Evolutionary conservation across 2,329 filamentous ascomycete genomes (phyloP).

Genomic region (Corynespora cassiicola): DNA sequence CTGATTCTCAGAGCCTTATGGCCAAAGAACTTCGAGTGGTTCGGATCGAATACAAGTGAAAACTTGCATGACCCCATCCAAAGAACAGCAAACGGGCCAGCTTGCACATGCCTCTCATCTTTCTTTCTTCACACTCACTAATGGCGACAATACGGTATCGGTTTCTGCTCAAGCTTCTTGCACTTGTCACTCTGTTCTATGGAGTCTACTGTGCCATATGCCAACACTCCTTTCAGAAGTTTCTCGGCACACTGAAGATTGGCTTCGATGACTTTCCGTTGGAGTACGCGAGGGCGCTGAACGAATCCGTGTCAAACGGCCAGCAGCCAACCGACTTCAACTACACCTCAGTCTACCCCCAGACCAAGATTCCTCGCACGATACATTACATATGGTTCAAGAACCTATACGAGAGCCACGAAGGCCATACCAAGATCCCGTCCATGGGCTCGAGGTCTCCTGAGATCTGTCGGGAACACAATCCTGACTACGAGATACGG

Average conservation of each 20-base stretch:
- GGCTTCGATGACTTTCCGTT: slow-evolving; percentile 16
- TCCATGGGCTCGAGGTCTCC: slow-evolving; percentile 17
- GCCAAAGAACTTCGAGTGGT: too few relatives aligned
- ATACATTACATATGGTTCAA: slow-evolving; percentile 25
- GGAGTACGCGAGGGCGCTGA: slow-evolving; percentile 14
- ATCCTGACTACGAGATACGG: slow-evolving; percentile 22
- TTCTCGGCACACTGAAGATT: slow-evolving; percentile 8
- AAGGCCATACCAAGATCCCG: slow-evolving; percentile 11
- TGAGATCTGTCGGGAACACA: slow-evolving; percentile 21
- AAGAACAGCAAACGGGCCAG: too few relatives aligned
- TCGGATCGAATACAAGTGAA: too few relatives aligned
- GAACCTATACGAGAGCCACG: slow-evolving; percentile 16
- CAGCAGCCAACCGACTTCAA: slow-evolving; percentile 15
- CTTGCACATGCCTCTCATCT: too few relatives aligned
- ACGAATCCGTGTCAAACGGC: slow-evolving; percentile 9
- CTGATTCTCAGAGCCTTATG: too few relatives aligned
- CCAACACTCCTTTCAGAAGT: slow-evolving; percentile 15
- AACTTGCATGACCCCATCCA: too few relatives aligned
- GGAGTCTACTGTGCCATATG: slow-evolving; percentile 6
- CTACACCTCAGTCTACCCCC: slow-evolving; percentile 11
- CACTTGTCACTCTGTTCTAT: slow-evolving; percentile 8
- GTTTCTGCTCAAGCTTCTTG: slow-evolving; percentile 3
- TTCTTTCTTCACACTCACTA: too few relatives aligned
- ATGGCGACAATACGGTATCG: slow-evolving; percentile 3
- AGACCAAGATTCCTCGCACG: slow-evolving; percentile 12